These are phyloP conservation scores for Trichoderma arundinaceum DNA, from an alignment of 2,329 filamentous ascomycete species.

Conservation along the genomic window DNA sequence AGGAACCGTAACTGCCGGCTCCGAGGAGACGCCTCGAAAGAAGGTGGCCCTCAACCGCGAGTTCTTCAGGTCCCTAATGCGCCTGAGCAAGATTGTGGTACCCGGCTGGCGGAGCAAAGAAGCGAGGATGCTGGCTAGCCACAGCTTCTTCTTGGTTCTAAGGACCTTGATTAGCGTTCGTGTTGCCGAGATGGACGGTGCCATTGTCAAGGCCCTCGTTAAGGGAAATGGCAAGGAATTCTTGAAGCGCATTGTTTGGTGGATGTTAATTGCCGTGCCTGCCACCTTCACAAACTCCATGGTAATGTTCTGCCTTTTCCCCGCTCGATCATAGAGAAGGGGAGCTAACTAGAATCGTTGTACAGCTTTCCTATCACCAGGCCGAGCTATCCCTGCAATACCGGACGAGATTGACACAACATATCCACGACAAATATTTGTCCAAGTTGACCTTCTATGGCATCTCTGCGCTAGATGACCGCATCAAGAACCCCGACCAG, in stretches of 20 bases:
- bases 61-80: slow-evolving; percentile 73
- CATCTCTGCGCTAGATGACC: slow-evolving; percentile 90
- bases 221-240: slow-evolving; percentile 92
- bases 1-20: slow-evolving; percentile 55
- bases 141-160: slow-evolving; percentile 90
- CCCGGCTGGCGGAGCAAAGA: slow-evolving; percentile 91
- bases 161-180: slow-evolving; percentile 92
- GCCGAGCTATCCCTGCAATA: slow-evolving; percentile 93
- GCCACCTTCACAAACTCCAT: slow-evolving; percentile 99
- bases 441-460: slow-evolving; percentile 99
- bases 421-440: slow-evolving; percentile 94
- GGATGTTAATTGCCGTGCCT: slow-evolving; percentile 96
- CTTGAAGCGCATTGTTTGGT: slow-evolving; percentile 86
- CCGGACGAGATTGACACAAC: slow-evolving; percentile 87
- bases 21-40: slow-evolving; percentile 60
- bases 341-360: not conserved
- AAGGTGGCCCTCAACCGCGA: slow-evolving; percentile 93
- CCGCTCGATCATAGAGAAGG: too few species aligned
- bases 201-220: slow-evolving; percentile 88
- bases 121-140: slow-evolving; percentile 81
- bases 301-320: slow-evolving; percentile 59
- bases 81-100: slow-evolving; percentile 83
- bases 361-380: slow-evolving; percentile 91
- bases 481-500: slow-evolving; percentile 98
- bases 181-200: slow-evolving; percentile 94